These are phyloP conservation scores for Eutrema japonicum DNA, from an alignment of 345 rosid genomes.

Conservation along the genomic window DNA sequence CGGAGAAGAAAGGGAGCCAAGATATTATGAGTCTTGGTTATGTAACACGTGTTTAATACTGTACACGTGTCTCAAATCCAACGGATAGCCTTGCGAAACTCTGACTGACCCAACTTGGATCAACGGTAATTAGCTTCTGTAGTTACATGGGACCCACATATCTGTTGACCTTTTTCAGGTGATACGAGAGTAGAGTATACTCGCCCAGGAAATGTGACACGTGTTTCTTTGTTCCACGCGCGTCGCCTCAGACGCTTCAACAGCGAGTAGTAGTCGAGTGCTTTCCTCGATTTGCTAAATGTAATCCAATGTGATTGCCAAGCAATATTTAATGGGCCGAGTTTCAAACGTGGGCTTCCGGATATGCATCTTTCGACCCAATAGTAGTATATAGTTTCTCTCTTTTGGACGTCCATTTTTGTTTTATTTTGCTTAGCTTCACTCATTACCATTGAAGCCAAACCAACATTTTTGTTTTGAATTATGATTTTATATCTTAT, in stretches of 20 bases:
- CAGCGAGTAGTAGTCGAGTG: conserved; percentile 21
- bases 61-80: conserved; percentile 12
- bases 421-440: not conserved
- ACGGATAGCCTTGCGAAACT: not conserved
- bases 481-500: not conserved
- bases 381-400: not conserved
- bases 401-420: not conserved
- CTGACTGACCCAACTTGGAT: not conserved
- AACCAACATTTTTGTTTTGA: not conserved
- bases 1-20: conserved; percentile 26
- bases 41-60: conserved; percentile 1
- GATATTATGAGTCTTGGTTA: not conserved
- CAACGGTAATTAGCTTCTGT: not conserved
- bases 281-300: conserved; percentile 38
- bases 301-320: not conserved
- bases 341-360: not conserved
- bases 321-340: conserved; percentile 6
- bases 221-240: not conserved
- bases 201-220: not conserved
- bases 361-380: not conserved
- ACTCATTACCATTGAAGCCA: not conserved
- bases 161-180: not conserved
- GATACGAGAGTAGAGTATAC: not conserved
- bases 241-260: conserved; percentile 2
- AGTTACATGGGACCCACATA: conserved; percentile 14